phyloP scores from a whole-genome alignment of 2,329 filamentous ascomycete genomes.

The Aspergillus spinulosporus region DNA sequence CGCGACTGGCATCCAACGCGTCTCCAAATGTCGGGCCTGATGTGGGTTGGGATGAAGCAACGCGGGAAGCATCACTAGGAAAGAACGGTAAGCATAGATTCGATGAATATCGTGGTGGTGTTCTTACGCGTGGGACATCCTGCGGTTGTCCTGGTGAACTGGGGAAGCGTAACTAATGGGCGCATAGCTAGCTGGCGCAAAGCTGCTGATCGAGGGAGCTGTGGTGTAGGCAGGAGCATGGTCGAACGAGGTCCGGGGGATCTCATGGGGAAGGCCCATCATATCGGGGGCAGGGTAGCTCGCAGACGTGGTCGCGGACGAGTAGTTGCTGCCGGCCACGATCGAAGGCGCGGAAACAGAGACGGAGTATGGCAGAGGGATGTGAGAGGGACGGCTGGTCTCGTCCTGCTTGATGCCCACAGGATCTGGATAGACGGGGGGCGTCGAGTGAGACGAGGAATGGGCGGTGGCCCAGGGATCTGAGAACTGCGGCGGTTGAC shows the following conservation, averaged over 20 bases:
- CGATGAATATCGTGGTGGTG: conserved; percentile 17
- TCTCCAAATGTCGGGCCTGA: conserved; percentile 73
- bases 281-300: conserved; percentile 64
- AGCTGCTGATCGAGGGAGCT: conserved; percentile 68
- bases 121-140: conserved; percentile 84
- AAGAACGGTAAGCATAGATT: conserved; percentile 20
- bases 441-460: conserved; percentile 60
- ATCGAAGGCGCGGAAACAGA: conserved; percentile 72
- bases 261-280: conserved; percentile 73
- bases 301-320: conserved; percentile 55
- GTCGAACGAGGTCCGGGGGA: conserved; percentile 72
- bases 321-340: conserved; percentile 67
- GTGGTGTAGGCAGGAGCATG: conserved; percentile 68
- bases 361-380: conserved; percentile 70
- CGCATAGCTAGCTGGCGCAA: conserved; percentile 72
- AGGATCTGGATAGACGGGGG: conserved; percentile 60
- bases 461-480: conserved; percentile 77
- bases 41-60: conserved; percentile 51
- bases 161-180: conserved; percentile 72
- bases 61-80: conserved; percentile 35
- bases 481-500: conserved; percentile 73
- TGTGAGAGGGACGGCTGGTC: conserved; percentile 58
- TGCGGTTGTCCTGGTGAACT: conserved; percentile 61
- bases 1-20: conserved; percentile 86
- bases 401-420: conserved; percentile 62